phyloP scores from a whole-genome alignment of 2,329 filamentous ascomycete genomes.

The Dactylellina cionopaga region DNA sequence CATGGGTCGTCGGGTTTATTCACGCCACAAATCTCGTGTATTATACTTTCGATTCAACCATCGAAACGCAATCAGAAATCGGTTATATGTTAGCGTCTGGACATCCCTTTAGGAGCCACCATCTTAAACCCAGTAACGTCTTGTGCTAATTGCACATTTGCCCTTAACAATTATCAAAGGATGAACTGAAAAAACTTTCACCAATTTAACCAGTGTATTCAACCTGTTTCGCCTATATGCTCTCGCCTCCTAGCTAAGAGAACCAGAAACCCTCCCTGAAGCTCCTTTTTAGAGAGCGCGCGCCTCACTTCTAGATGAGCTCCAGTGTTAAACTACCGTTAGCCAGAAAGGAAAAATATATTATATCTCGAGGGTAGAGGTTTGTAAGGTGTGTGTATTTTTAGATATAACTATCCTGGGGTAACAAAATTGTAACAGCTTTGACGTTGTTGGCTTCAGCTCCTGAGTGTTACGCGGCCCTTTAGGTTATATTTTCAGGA shows the following conservation, averaged over 20 bases:
- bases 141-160: no score
- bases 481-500: no score
- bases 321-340: constrained; percentile 15
- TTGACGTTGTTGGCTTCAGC: background rate
- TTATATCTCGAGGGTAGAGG: background rate
- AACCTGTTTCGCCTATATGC: constrained; percentile 49
- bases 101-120: no score
- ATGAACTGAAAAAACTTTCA: no score
- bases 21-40: no score
- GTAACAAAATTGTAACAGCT: constrained; percentile 45
- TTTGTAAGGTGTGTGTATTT: constrained; percentile 13
- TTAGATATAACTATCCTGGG: constrained; percentile 36
- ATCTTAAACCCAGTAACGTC: constrained; percentile 37
- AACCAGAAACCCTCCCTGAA: constrained; percentile 21
- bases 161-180: background rate
- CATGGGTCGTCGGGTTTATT: no score
- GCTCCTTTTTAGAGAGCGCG: constrained; percentile 11
- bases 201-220: constrained; percentile 30
- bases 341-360: constrained; percentile 3
- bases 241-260: constrained; percentile 27
- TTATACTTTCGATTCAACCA: no score
- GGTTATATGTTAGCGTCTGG: no score
- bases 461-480: constrained; percentile 30
- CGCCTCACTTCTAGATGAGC: constrained; percentile 11
- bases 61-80: no score